Conservation (phyloP, 257 asterid species). For the Solanum peruvianum region DNA sequence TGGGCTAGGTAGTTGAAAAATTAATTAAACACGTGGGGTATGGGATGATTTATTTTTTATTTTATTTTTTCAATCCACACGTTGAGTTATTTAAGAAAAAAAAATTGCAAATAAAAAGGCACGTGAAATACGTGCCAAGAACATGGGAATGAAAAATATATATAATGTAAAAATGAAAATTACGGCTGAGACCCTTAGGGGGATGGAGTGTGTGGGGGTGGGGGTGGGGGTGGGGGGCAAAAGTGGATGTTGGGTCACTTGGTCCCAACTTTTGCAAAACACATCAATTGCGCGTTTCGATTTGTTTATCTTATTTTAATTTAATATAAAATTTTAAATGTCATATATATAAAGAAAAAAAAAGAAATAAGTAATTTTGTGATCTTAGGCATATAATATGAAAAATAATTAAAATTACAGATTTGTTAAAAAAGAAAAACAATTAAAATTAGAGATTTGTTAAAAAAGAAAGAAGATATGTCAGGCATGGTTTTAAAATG, state of each 20-base stretch:
- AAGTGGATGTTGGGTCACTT: no score
- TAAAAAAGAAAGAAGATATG: no score
- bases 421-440: no score
- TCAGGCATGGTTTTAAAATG: no score
- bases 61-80: neutral
- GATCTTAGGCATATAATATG: no score
- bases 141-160: neutral
- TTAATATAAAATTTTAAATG: no score
- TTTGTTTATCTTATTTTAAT: no score
- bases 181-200: neutral
- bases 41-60: neutral
- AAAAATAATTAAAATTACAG: no score
- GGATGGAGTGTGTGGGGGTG: fast-evolving
- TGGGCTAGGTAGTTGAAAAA: neutral
- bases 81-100: neutral
- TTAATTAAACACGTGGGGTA: neutral
- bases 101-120: neutral
- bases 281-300: fast-evolving
- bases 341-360: no score
- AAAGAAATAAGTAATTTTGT: no score
- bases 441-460: no score
- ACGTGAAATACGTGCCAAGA: neutral
- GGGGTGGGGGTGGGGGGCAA: neutral
- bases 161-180: neutral
- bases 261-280: neutral